A percentile compares a stretch with the other conserved stretches of the same genome.
These are phyloP conservation scores for Cystobasidium onofrii DNA, from an alignment of 768 basidiomycete genomes.

Conservation along the genomic window DNA sequence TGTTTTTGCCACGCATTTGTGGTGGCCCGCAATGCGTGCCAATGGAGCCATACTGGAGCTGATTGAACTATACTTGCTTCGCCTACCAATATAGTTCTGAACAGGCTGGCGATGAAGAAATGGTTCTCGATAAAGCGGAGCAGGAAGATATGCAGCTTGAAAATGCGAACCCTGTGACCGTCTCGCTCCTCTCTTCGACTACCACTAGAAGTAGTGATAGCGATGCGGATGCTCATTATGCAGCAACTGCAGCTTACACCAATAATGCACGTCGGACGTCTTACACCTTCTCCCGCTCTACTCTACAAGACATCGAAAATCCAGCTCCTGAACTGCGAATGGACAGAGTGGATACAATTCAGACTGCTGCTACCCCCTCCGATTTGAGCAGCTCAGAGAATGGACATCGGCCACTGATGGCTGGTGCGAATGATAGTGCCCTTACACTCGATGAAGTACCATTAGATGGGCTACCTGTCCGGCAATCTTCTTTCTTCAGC, in stretches of 20 bases:
- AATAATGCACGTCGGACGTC: not conserved
- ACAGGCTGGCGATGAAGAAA: slow-evolving; percentile 17
- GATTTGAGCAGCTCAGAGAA: not conserved
- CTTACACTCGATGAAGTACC: not conserved
- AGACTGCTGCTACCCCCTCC: not conserved
- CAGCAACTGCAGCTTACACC: not conserved
- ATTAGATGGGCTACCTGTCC: not conserved
- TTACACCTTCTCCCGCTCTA: not conserved
- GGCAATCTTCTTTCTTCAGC: slow-evolving; percentile 21
- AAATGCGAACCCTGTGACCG: not conserved
- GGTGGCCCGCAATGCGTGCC: too few relatives aligned
- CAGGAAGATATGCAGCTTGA: not conserved
- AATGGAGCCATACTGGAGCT: not conserved
- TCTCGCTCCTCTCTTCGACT: not conserved
- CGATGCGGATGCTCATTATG: not conserved
- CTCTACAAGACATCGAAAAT: slow-evolving; percentile 9
- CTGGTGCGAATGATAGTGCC: not conserved
- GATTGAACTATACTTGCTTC: not conserved
- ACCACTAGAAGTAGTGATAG: not conserved
- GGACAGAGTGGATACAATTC: slow-evolving; percentile 10
- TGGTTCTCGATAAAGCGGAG: slow-evolving; percentile 16
- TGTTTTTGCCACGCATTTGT: not conserved
- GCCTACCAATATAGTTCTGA: not conserved
- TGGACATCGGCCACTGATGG: not conserved
- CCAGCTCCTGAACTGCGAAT: slow-evolving; percentile 23